Evolutionary conservation across 1,284 basidiomycete species (phyloP), one percentile per base, ranked within the genome.

Genomic region (Neotropicomus parvogracilis): DNA sequence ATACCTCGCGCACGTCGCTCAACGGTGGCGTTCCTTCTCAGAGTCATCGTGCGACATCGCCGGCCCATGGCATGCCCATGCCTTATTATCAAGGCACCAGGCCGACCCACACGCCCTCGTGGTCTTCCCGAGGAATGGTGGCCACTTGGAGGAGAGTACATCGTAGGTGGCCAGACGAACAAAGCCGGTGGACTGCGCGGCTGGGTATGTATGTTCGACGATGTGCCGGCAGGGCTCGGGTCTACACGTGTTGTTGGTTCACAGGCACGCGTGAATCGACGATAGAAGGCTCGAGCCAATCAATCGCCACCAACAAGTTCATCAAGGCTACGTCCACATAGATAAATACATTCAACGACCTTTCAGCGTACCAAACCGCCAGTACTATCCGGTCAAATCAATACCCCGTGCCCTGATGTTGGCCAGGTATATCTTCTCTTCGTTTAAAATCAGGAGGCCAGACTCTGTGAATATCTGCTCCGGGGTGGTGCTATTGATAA

Each of bases 401-500:
- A 44, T 44, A 6, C 46, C 40, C 13, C n/a, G 28, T 9, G 46
- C 40, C 11, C 4, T 24, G 21, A 48, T 44, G 20, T 48, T 32
- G 4, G 21, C 46, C 21, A 48, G 21, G 26, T 48, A 44, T 28
- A 63, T 46, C 12, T 4, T 39, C 14, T 63, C 39, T 9, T 59
- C 58, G 4, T 20, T 2, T 2, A 63, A 45, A 14, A 59, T 44
- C 13, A 62, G 35, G n/a, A 61, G 50, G 6, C 58, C 58, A 27
- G 58, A 63, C 4, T 42, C 50, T 7, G 58, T 63, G 27, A 90
- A 90, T 8, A 80, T 75, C 69, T 84, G 71, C 60, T 90, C 86
- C 28, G 86, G 78, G 4, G 77, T 74, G 0, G 72, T 73, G 3
- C 65, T 71, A 13, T 80, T 80, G 0, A 83, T 54, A 68, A 84